These are phyloP conservation scores for Blastocystis sp. DNA, from an alignment of 352 stramenopile genomes.

Conservation along the genomic window DNA sequence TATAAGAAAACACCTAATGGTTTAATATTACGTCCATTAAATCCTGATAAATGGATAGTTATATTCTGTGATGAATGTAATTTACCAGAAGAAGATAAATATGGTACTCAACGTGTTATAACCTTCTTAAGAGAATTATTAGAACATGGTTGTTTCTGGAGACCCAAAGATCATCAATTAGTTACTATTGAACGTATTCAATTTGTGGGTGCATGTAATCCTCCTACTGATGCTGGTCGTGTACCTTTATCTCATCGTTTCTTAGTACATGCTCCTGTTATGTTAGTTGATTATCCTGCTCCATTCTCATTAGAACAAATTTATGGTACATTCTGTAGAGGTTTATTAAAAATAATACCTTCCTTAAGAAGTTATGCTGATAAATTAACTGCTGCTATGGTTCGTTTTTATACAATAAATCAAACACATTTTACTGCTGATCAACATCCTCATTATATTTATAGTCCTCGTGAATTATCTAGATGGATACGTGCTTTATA, in stretches of 20 bases:
- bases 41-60: constrained; percentile 82
- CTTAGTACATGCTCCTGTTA: constrained; percentile 83
- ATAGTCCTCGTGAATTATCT: constrained; percentile 91
- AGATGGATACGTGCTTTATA: constrained; percentile 96
- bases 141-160: constrained; percentile 82
- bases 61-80: constrained; percentile 99
- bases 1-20: constrained; percentile 86
- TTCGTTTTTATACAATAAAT: constrained; percentile 91
- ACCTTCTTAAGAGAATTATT: constrained; percentile 93
- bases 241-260: constrained; percentile 84
- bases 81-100: constrained; percentile 83
- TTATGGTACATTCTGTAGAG: constrained; percentile 95
- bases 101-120: constrained; percentile 95
- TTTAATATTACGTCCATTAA: constrained; percentile 70
- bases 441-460: constrained; percentile 90
- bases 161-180: constrained; percentile 56
- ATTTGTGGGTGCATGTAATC: constrained; percentile 94
- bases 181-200: constrained; percentile 71
- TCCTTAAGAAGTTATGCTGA: constrained; percentile 72
- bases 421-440: constrained; percentile 68
- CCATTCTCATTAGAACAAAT: constrained; percentile 85
- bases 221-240: constrained; percentile 89
- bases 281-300: constrained; percentile 95
- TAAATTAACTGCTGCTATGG: constrained; percentile 87
- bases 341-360: constrained; percentile 88